phyloP scores from a whole-genome alignment of 305 asterid species.

The Fraxinus greggii region DNA sequence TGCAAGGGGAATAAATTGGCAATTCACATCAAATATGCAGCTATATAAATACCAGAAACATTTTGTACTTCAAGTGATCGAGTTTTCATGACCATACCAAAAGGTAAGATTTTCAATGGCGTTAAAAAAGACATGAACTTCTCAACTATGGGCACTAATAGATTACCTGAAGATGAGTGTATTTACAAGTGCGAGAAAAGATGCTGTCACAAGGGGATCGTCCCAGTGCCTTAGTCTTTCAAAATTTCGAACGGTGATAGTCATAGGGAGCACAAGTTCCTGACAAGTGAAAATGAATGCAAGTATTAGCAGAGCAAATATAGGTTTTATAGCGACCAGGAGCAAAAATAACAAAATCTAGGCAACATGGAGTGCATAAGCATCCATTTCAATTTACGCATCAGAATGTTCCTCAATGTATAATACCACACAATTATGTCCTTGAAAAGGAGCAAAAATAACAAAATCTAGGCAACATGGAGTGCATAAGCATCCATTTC shows the following conservation, averaged over 20 bases:
- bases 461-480: neutral
- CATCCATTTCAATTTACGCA: neutral
- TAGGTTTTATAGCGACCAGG: neutral
- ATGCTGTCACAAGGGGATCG: slow-evolving; percentile 76
- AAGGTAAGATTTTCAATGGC: neutral
- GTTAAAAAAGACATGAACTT: neutral
- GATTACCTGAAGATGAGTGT: slow-evolving; percentile 77
- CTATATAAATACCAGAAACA: neutral
- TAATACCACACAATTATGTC: neutral
- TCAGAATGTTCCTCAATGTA: neutral
- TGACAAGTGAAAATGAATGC: slow-evolving; percentile 24
- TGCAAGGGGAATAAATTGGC: neutral
- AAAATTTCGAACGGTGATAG: slow-evolving; percentile 52
- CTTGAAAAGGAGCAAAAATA: neutral
- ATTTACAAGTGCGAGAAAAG: slow-evolving; percentile 67
- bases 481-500: neutral
- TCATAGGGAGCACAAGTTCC: slow-evolving; percentile 82
- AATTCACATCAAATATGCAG: neutral
- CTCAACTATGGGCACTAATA: slow-evolving; percentile 1
- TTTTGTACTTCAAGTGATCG: neutral
- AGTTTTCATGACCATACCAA: neutral
- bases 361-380: neutral
- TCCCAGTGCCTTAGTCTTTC: slow-evolving; percentile 87
- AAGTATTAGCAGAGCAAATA: neutral
- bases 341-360: neutral